phyloP scores from a whole-genome alignment of 2,329 filamentous ascomycete genomes.

The Aspergillus persii region DNA sequence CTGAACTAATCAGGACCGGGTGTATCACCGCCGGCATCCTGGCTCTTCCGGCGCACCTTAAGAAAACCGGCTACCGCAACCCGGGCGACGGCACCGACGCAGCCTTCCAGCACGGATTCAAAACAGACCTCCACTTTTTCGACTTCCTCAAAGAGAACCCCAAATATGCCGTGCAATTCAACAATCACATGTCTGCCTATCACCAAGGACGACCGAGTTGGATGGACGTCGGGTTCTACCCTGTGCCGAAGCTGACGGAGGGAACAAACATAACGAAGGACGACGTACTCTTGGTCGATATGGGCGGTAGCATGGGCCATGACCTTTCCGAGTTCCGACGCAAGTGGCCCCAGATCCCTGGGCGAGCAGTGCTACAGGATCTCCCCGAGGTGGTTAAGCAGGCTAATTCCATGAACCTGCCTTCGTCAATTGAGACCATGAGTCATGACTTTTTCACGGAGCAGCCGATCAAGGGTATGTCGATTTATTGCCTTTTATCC shows the following conservation, averaged over 20 bases:
- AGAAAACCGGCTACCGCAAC: conserved; percentile 23
- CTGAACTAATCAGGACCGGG: conserved; percentile 11
- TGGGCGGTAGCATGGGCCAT: conserved; percentile 45
- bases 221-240: conserved; percentile 29
- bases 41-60: conserved; percentile 22
- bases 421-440: conserved; percentile 28
- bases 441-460: conserved; percentile 47
- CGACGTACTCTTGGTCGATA: conserved; percentile 38
- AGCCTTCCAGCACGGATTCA: conserved; percentile 25
- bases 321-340: conserved; percentile 37
- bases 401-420: conserved; percentile 14
- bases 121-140: conserved; percentile 24
- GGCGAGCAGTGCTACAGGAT: conserved; percentile 50
- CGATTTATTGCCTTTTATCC: background rate
- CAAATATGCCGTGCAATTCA: conserved; percentile 15
- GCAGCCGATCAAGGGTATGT: conserved; percentile 45
- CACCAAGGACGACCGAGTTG: conserved; percentile 20
- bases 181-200: conserved; percentile 23
- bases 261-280: conserved; percentile 1
- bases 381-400: conserved; percentile 37
- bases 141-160: conserved; percentile 22
- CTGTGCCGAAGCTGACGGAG: conserved; percentile 16
- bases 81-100: conserved; percentile 21
- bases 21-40: conserved; percentile 18
- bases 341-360: conserved; percentile 38